phyloP scores from a whole-genome alignment of 179 eudicot species.

The Amaranthus tricolor region DNA sequence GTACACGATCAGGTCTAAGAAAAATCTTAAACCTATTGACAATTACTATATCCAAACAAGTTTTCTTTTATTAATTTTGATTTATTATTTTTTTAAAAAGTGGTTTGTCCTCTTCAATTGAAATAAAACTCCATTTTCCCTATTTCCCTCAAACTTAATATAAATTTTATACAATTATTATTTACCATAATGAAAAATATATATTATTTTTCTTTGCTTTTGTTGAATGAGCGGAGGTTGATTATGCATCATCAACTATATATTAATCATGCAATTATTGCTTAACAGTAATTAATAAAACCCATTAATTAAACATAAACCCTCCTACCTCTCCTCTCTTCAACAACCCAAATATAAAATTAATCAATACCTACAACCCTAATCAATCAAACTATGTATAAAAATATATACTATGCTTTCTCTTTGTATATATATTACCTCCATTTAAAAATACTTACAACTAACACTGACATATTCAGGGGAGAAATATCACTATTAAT shows the following conservation, averaged over 20 bases:
- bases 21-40: constrained; percentile 16
- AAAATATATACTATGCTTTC: not conserved
- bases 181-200: not conserved
- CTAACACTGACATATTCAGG: no score
- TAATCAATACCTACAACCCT: constrained; percentile 23
- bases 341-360: constrained; percentile 26
- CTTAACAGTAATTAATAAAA: constrained; percentile 17
- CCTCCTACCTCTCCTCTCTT: constrained; percentile 15
- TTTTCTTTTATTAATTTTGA: not conserved
- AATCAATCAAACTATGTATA: constrained; percentile 15
- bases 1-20: not conserved
- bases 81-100: not conserved
- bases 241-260: constrained; percentile 25
- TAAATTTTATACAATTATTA: constrained; percentile 21
- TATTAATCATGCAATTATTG: constrained; percentile 31
- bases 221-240: constrained; percentile 23
- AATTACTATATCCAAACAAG: constrained; percentile 9
- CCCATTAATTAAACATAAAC: constrained; percentile 26
- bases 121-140: not conserved
- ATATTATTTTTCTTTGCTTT: constrained; percentile 12
- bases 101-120: no score
- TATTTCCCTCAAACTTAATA: not conserved
- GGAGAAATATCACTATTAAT: no score
- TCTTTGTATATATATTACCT: not conserved
- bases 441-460: not conserved